phyloP scores from a whole-genome alignment of 176 grass and related monocot species.

The Zizania latifolia region DNA sequence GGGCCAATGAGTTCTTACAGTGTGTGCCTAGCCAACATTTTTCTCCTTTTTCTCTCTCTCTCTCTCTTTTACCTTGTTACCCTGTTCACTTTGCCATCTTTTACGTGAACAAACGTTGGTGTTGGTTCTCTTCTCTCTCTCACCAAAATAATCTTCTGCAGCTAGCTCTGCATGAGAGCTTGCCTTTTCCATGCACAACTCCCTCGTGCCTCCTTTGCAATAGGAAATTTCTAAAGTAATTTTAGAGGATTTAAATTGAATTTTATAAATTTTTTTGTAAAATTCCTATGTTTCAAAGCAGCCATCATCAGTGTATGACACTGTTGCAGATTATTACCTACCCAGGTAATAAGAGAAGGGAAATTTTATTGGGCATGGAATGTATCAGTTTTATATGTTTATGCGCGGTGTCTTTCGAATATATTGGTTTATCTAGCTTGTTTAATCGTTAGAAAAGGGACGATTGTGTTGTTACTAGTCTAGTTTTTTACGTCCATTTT shows the following conservation, averaged over 20 bases:
- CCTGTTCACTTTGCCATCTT: background rate
- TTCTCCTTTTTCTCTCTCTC: background rate
- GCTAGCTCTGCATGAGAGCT: background rate
- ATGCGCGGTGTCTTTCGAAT: background rate
- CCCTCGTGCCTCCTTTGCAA: too few relatives aligned
- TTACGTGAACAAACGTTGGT: background rate
- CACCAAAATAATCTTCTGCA: slow-evolving; percentile 16
- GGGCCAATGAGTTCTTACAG: slow-evolving; percentile 37
- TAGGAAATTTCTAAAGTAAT: too few relatives aligned
- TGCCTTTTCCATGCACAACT: background rate
- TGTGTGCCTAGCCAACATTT: background rate
- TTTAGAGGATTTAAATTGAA: too few relatives aligned
- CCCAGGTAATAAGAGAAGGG: background rate
- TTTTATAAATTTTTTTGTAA: too few relatives aligned
- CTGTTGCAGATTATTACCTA: background rate
- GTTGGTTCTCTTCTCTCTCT: background rate
- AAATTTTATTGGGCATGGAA: background rate
- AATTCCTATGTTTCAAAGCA: too few relatives aligned
- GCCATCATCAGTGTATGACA: background rate
- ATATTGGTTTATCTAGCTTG: background rate
- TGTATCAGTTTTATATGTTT: background rate
- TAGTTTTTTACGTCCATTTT: background rate
- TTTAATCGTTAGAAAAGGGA: slow-evolving; percentile 20
- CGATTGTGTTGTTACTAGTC: background rate
- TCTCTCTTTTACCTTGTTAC: slow-evolving; percentile 8